Conservation (phyloP, 352 stramenopile species). For the Aphanomyces invadans region DNA sequence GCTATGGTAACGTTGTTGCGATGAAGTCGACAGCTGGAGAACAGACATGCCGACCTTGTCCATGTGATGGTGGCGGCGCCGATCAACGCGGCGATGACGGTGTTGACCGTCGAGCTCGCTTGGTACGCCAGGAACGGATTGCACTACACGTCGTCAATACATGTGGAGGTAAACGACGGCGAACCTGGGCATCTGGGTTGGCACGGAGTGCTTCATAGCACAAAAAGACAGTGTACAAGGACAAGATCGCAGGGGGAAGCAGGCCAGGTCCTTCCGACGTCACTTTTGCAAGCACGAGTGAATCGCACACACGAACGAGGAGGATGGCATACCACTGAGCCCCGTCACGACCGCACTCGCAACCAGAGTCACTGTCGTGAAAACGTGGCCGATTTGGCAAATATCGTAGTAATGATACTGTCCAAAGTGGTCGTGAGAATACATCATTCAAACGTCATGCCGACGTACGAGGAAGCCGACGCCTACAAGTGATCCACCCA, state of each 20-base stretch:
- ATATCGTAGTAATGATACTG: conserved; percentile 32
- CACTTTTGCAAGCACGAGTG: too few relatives aligned
- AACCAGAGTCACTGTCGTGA: conserved; percentile 51
- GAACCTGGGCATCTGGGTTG: conserved; percentile 43
- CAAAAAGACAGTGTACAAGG: conserved; percentile 56
- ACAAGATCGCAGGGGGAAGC: conserved; percentile 44
- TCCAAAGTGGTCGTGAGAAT: neutral
- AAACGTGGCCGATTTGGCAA: conserved; percentile 48
- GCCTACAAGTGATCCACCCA: conserved; percentile 26
- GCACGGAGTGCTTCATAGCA: conserved; percentile 62
- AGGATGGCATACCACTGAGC: conserved; percentile 55
- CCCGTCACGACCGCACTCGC: conserved; percentile 37
- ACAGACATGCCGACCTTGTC: too few relatives aligned
- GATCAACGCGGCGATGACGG: conserved; percentile 35
- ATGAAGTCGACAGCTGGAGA: too few relatives aligned
- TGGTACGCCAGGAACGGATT: conserved; percentile 15
- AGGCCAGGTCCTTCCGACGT: conserved; percentile 54
- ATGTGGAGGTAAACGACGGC: too few relatives aligned
- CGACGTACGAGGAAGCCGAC: conserved; percentile 39
- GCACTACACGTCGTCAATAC: too few relatives aligned
- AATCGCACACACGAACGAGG: too few relatives aligned
- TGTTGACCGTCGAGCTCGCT: conserved; percentile 29
- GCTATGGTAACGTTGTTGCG: neutral
- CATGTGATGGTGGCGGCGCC: conserved; percentile 50
- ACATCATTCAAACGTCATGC: too few relatives aligned